Conservation (phyloP, 495 filamentous ascomycete species). For the Penicillium pancosmium region DNA sequence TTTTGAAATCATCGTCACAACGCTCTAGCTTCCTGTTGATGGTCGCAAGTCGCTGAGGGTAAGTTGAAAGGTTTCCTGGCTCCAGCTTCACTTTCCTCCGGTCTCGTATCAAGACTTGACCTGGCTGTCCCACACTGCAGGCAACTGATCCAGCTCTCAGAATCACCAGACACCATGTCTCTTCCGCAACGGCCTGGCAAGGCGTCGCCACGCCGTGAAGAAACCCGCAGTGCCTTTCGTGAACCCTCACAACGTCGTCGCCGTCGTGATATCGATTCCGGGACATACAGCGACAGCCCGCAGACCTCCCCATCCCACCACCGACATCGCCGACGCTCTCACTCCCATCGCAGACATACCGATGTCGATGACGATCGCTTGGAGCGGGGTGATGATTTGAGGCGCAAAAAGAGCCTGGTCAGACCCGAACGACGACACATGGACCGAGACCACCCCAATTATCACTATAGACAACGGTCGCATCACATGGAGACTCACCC, state of each 20-base stretch:
- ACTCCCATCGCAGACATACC: constrained; percentile 34
- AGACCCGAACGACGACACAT: constrained; percentile 84
- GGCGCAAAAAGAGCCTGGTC: constrained; percentile 82
- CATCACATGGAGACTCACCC: constrained; percentile 82
- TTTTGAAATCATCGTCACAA: constrained; percentile 3
- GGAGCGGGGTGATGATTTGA: constrained; percentile 33
- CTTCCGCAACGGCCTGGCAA: constrained; percentile 65
- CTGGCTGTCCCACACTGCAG: background rate
- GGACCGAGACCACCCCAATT: constrained; percentile 85
- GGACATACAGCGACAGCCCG: constrained; percentile 51
- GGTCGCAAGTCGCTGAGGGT: background rate
- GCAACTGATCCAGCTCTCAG: background rate
- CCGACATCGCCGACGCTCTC: constrained; percentile 40
- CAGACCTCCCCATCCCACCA: constrained; percentile 38
- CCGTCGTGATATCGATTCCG: constrained; percentile 68
- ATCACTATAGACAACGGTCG: constrained; percentile 83
- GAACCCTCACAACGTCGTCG: constrained; percentile 72
- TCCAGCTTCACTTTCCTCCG: background rate
- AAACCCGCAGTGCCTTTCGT: constrained; percentile 59
- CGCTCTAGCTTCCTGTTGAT: background rate
- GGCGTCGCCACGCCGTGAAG: constrained; percentile 61
- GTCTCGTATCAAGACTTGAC: background rate
- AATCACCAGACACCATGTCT: constrained; percentile 54
- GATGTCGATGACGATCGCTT: constrained; percentile 46
- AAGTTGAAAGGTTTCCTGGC: background rate